These are phyloP conservation scores for Aspergillus bombycis DNA, from an alignment of 2,329 filamentous ascomycete species.

Conservation along the genomic window DNA sequence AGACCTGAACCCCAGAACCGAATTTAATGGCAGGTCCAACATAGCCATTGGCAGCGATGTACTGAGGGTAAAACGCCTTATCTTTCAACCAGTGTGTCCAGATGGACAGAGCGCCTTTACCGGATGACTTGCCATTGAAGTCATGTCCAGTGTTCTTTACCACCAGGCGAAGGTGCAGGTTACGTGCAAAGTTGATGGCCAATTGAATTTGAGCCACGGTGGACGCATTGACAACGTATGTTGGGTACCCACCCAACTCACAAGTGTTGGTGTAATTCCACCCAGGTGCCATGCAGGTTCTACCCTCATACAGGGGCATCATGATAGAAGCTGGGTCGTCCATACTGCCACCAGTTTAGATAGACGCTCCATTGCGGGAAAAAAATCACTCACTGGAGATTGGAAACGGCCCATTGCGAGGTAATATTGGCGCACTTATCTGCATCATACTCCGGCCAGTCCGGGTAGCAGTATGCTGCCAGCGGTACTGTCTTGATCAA, in stretches of 20 bases:
- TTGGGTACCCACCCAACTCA: slow-evolving; percentile 32
- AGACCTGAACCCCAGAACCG: slow-evolving; percentile 56
- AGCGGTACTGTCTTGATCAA: slow-evolving; percentile 38
- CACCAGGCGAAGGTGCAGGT: slow-evolving; percentile 36
- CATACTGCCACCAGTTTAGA: slow-evolving; percentile 10
- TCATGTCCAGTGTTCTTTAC: slow-evolving; percentile 53
- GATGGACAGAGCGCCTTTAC: slow-evolving; percentile 50
- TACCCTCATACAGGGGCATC: slow-evolving; percentile 30
- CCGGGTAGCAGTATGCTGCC: slow-evolving; percentile 39
- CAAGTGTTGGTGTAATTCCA: slow-evolving; percentile 29
- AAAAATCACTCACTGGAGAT: slow-evolving; percentile 15
- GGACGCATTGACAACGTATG: slow-evolving; percentile 40
- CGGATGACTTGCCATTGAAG: slow-evolving; percentile 57
- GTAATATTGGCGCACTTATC: slow-evolving; percentile 34
- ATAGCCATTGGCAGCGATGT: slow-evolving; percentile 44
- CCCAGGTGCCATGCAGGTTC: slow-evolving; percentile 39
- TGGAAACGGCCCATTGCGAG: slow-evolving; percentile 29
- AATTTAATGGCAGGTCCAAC: slow-evolving; percentile 55
- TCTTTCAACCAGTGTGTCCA: slow-evolving; percentile 30
- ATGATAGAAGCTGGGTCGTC: slow-evolving; percentile 28
- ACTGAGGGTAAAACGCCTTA: slow-evolving; percentile 34
- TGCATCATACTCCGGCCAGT: slow-evolving; percentile 36
- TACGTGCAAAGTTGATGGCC: slow-evolving; percentile 32
- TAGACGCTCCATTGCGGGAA: too few species aligned
- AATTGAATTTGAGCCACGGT: slow-evolving; percentile 37